These are phyloP conservation scores for Coniochaeta sp. DNA, from an alignment of 2,329 filamentous ascomycete genomes.

Conservation along the genomic window DNA sequence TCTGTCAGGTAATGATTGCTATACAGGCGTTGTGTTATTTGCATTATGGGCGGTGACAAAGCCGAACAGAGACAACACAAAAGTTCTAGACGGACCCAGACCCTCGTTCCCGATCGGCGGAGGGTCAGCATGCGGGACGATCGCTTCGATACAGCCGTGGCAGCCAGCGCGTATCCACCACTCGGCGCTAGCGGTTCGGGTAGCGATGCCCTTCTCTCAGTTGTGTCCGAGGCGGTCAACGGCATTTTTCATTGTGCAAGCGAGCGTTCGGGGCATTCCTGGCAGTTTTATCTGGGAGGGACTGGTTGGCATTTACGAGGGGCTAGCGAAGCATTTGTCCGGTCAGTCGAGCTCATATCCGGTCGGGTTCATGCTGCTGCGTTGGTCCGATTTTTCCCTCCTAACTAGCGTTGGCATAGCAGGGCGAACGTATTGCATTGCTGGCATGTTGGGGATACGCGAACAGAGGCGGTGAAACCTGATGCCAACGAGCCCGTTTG, in stretches of 20 bases:
- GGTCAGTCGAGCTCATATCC: too few species aligned
- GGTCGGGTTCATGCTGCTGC: neutral
- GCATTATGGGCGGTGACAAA: neutral
- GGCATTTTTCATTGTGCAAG: neutral
- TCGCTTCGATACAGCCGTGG: neutral
- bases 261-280: neutral
- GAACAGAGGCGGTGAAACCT: neutral
- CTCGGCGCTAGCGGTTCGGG: neutral
- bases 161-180: neutral
- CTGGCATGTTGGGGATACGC: neutral
- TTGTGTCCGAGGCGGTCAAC: neutral
- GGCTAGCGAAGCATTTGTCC: neutral
- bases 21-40: neutral
- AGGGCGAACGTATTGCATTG: neutral
- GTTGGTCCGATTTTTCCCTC: too few species aligned
- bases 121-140: neutral
- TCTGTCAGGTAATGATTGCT: neutral
- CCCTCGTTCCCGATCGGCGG: neutral
- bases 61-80: neutral
- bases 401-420: too few species aligned
- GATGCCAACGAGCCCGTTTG: neutral
- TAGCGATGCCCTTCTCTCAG: neutral
- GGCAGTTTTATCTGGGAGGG: too few species aligned
- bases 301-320: neutral
- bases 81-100: neutral